phyloP scores from a whole-genome alignment of 148 eudicot species.

The Silene conica region DNA sequence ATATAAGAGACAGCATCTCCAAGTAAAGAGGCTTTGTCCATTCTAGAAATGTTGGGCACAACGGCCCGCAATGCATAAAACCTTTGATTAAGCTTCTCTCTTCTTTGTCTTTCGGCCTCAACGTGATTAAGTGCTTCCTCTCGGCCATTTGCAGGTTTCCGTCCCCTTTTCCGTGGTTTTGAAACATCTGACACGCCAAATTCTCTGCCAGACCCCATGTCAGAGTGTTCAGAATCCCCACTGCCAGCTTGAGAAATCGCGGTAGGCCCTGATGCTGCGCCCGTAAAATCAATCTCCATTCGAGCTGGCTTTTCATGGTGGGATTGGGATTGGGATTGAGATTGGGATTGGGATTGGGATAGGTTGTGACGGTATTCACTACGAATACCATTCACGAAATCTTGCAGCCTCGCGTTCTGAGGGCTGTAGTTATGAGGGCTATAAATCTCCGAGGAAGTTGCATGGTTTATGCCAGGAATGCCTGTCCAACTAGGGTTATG shows the following conservation, averaged over 20 bases:
- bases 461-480: constrained; percentile 33
- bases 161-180: constrained; percentile 40
- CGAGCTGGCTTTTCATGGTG: constrained; percentile 44
- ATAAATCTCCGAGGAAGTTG: constrained; percentile 32
- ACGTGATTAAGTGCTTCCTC: constrained; percentile 68
- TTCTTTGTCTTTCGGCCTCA: constrained; percentile 82
- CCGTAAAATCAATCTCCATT: constrained; percentile 74
- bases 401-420: constrained; percentile 33
- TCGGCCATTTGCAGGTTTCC: constrained; percentile 47
- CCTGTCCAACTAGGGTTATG: constrained; percentile 44
- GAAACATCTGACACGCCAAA: constrained; percentile 28
- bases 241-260: constrained; percentile 26
- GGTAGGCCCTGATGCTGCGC: constrained; percentile 36
- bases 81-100: constrained; percentile 89
- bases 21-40: constrained; percentile 91
- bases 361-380: constrained; percentile 39
- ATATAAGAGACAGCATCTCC: constrained; percentile 91
- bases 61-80: constrained; percentile 84
- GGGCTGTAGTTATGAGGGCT: constrained; percentile 44
- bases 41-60: constrained; percentile 84
- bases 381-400: constrained; percentile 42
- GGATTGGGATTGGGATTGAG: constrained; percentile 20
- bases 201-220: constrained; percentile 56
- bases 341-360: not conserved
- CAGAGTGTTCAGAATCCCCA: constrained; percentile 60